Percentiles rank a stretch among this genome's conserved stretches.
These are phyloP conservation scores for Picea mariana DNA, from an alignment of 83 land plant genomes.

Conservation along the genomic window DNA sequence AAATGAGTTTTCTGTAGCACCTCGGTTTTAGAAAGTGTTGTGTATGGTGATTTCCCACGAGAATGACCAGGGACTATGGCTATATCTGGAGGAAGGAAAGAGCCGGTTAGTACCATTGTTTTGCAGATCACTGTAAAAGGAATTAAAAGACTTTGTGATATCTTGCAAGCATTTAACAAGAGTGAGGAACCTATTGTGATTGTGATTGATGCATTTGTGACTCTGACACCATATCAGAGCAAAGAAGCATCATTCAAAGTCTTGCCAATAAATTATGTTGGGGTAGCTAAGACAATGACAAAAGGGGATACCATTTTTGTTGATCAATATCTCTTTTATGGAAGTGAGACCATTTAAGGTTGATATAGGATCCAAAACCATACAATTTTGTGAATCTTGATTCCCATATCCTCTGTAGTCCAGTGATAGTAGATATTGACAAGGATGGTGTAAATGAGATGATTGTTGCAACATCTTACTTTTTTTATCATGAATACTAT, in stretches of 20 bases:
- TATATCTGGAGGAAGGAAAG: no score
- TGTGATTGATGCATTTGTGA: constrained; percentile 55
- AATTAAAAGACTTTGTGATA: background rate
- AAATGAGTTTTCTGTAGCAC: no score
- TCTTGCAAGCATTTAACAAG: constrained; percentile 71
- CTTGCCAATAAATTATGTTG: constrained; percentile 75
- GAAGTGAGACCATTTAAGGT: no score
- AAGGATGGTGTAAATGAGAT: constrained; percentile 91
- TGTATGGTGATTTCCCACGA: no score
- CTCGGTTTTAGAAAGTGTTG: no score
- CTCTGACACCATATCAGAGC: constrained; percentile 61
- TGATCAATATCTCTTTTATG: no score
- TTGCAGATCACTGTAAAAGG: no score
- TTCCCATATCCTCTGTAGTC: constrained; percentile 87
- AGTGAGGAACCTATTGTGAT: constrained; percentile 63
- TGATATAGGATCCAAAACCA: constrained; percentile 40
- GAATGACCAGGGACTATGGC: no score
- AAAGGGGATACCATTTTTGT: no score
- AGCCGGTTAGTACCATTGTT: no score
- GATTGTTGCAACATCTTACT: constrained; percentile 89
- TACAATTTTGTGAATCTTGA: constrained; percentile 86
- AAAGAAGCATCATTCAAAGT: constrained; percentile 60
- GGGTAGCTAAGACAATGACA: constrained; percentile 33
- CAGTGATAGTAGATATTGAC: constrained; percentile 95
- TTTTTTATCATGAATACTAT: constrained; percentile 95